Percentiles rank a stretch among this genome's conserved stretches.
phyloP scores from a whole-genome alignment of 2,329 filamentous ascomycete genomes.

The Ascochyta fabae region DNA sequence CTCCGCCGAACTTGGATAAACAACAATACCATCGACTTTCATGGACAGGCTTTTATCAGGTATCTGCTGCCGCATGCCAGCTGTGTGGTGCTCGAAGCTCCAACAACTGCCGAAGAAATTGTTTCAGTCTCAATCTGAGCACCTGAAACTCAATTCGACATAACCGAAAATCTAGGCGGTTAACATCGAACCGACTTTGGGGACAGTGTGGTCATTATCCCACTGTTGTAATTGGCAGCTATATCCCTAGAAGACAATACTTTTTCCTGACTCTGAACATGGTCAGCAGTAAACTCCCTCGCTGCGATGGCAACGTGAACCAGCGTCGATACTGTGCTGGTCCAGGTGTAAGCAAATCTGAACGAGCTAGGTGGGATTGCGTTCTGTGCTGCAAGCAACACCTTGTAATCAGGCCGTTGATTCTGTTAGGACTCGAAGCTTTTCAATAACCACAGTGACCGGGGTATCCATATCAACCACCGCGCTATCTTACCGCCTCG shows the following conservation, averaged over 20 bases:
- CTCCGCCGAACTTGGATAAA: neutral
- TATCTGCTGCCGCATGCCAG: neutral
- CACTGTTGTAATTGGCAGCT: neutral
- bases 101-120: neutral
- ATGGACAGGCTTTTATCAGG: no score
- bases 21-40: neutral
- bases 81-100: neutral
- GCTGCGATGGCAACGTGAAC: neutral
- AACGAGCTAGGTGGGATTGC: neutral
- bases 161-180: neutral
- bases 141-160: constrained; percentile 10
- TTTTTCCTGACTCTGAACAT: neutral
- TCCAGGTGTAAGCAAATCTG: constrained; percentile 1
- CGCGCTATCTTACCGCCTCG: constrained; percentile 16
- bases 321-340: neutral
- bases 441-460: neutral
- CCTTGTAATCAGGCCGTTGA: constrained; percentile 7
- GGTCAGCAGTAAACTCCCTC: neutral
- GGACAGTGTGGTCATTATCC: neutral
- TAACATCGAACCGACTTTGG: neutral
- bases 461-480: constrained; percentile 16
- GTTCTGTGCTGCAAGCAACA: constrained; percentile 5
- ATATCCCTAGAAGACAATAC: neutral
- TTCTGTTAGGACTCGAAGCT: constrained; percentile 1
- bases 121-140: neutral